Conservation (phyloP, 2,329 filamentous ascomycete genomes). For the Scedosporium minutisporum region DNA sequence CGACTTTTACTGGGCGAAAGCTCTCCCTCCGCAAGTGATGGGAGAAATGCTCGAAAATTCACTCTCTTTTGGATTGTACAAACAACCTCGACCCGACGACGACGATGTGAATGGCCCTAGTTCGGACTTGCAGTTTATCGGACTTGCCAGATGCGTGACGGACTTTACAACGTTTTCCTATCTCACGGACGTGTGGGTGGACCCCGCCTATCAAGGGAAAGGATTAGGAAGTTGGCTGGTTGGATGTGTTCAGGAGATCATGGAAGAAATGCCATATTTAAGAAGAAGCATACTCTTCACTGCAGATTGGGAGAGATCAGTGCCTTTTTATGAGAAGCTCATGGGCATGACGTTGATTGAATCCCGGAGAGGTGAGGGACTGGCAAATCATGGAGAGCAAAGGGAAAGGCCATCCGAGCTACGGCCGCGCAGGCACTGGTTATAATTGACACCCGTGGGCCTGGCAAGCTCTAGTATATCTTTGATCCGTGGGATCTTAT, state of each 20-base stretch:
- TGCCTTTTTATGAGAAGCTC: neutral
- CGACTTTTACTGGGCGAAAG: slow-evolving; percentile 52
- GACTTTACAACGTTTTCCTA: slow-evolving; percentile 62
- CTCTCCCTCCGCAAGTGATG: slow-evolving; percentile 37
- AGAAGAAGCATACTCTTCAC: slow-evolving; percentile 49
- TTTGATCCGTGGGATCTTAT: too few species aligned
- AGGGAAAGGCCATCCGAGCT: slow-evolving; percentile 14
- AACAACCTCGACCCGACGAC: slow-evolving; percentile 13
- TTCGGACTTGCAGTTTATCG: slow-evolving; percentile 20
- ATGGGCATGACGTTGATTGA: slow-evolving; percentile 8
- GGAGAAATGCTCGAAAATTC: slow-evolving; percentile 46
- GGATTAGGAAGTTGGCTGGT: slow-evolving; percentile 59
- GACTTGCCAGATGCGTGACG: slow-evolving; percentile 48
- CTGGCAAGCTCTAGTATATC: too few species aligned
- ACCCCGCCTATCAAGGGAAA: too few species aligned
- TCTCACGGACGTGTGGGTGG: slow-evolving; percentile 53
- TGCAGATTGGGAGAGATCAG: slow-evolving; percentile 7
- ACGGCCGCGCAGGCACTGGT: slow-evolving; percentile 7
- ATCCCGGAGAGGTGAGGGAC: slow-evolving; percentile 11
- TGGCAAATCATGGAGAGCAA: slow-evolving; percentile 17
- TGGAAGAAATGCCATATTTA: slow-evolving; percentile 47
- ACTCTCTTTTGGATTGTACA: slow-evolving; percentile 50
- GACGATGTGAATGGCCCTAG: neutral
- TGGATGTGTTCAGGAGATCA: slow-evolving; percentile 45
- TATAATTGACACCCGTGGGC: slow-evolving; percentile 2